phyloP scores from a whole-genome alignment of 2,329 filamentous ascomycete species.

The Fusarium luffae region DNA sequence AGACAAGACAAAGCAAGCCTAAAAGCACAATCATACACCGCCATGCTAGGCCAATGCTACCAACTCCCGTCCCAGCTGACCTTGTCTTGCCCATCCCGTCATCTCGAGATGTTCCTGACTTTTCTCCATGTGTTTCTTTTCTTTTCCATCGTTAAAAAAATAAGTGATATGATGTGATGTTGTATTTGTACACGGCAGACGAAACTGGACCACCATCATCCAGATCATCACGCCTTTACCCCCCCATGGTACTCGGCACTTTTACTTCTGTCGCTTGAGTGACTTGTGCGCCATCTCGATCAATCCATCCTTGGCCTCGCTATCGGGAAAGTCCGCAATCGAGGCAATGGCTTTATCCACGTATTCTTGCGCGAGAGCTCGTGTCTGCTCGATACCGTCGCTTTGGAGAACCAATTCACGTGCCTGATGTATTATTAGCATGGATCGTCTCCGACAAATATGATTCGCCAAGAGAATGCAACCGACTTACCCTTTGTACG shows the following conservation, averaged over 20 bases:
- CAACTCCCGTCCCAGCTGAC: conserved; percentile 15
- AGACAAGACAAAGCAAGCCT: conserved; percentile 25
- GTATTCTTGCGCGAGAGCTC: conserved; percentile 90
- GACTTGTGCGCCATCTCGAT: conserved; percentile 96
- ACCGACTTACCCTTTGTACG: conserved; percentile 75
- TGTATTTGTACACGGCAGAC: conserved; percentile 39
- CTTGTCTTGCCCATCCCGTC: neutral
- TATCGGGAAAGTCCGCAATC: conserved; percentile 88
- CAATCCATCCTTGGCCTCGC: conserved; percentile 91
- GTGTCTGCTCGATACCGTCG: conserved; percentile 91
- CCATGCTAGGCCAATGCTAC: conserved; percentile 16
- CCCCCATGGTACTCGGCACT: neutral
- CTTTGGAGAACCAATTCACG: conserved; percentile 84
- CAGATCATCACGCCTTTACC: conserved; percentile 20
- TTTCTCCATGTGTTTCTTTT: conserved; percentile 5
- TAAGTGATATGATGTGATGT: conserved; percentile 25
- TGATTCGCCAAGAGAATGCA: conserved; percentile 33
- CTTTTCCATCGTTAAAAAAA: conserved; percentile 21
- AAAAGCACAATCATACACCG: conserved; percentile 34
- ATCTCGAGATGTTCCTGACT: neutral
- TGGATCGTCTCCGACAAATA: conserved; percentile 23
- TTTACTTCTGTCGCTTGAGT: conserved; percentile 84
- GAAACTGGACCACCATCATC: conserved; percentile 1
- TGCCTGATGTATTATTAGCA: conserved; percentile 67
- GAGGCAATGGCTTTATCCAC: conserved; percentile 86